phyloP scores from a whole-genome alignment of 140 eudicot species.

The Cichorium intybus region DNA sequence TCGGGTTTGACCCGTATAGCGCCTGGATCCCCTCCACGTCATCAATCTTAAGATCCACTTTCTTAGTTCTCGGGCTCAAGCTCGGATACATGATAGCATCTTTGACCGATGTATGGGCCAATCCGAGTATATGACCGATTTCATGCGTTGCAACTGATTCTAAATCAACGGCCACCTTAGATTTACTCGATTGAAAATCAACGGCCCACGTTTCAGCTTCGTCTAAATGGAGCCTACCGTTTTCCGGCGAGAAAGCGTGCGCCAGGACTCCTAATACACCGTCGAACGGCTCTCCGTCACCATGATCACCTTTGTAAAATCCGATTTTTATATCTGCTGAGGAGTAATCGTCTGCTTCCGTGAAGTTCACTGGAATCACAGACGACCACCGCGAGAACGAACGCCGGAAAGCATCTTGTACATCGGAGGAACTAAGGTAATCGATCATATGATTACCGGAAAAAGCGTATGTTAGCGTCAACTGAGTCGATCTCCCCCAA shows the following conservation, averaged over 20 bases:
- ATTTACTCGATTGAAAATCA: constrained; percentile 41
- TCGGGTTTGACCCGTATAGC: constrained; percentile 72
- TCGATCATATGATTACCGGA: constrained; percentile 39
- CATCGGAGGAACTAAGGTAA: constrained; percentile 35
- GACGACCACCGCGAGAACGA: constrained; percentile 75
- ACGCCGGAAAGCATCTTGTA: constrained; percentile 41
- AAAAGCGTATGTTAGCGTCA: constrained; percentile 59
- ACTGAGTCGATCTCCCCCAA: constrained; percentile 45
- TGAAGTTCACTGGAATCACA: constrained; percentile 73
- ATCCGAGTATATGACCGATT: constrained; percentile 80
- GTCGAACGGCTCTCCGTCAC: constrained; percentile 89
- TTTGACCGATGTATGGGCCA: constrained; percentile 70
- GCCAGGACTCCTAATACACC: constrained; percentile 77
- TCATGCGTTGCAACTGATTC: constrained; percentile 93
- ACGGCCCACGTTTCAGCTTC: constrained; percentile 84
- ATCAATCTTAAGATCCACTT: constrained; percentile 60
- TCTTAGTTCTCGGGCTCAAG: constrained; percentile 64
- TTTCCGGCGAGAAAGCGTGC: constrained; percentile 85
- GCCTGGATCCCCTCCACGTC: constrained; percentile 85
- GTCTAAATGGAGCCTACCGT: constrained; percentile 75
- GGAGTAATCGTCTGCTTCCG: constrained; percentile 34
- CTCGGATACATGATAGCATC: constrained; percentile 84
- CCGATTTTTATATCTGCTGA: constrained; percentile 58
- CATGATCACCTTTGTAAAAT: constrained; percentile 69
- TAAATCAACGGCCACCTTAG: constrained; percentile 65